Base-by-base conservation (phyloP, 2,329 filamentous ascomycete genomes). In the Fusarium nodosum region DNA sequence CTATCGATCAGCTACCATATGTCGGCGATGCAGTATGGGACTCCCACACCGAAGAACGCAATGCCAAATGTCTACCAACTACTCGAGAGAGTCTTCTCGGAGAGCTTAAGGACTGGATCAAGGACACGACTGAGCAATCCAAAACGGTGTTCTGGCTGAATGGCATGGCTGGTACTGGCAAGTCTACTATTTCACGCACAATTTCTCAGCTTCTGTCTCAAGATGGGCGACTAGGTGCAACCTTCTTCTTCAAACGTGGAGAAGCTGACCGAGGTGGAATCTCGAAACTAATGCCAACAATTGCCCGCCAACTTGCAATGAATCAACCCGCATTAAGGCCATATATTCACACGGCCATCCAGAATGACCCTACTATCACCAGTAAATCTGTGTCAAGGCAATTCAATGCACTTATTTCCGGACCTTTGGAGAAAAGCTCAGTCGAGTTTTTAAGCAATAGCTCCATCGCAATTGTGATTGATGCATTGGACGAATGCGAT, bases 161-260 rank as follows among this genome's bases (percentile, higher is more conserved):
- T 0, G 39, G 56, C 0, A 59, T 58, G 52, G 56, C 52, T 1
- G 56, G 56, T 1, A 59, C 56, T 12, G 52, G 56, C 8, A 59
- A 59, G 1, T 59, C 52, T 2, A 59, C 56, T 1, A 78, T 82
- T 6, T 76, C 69, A 9, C 75, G 78, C 74, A 81, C 72, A 73
- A 76, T 72, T 86, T 87, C 62, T 16, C 11, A 20, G 0, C 28
- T 15, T 0, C 7, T 62, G 1, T 30, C 24, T 3, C 1, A 26
- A 12, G 0, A 26, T 6, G 15, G 47, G 0, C 5, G 10, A 0
- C 65, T 82, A 1, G 77, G 67, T 1, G 79, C 77, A 0, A 79
- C 77, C 8, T 84, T 84, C 66, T 83, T 84, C 70, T 85, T 83
- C 71, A 82, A 80, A 38, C 77, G 71, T 54, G 80, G 77, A 1